A percentile compares a stretch with the other conserved stretches of the same genome.
These are phyloP conservation scores for Sporisorium reilianum DNA, from an alignment of 1,284 basidiomycete species.

Conservation along the genomic window DNA sequence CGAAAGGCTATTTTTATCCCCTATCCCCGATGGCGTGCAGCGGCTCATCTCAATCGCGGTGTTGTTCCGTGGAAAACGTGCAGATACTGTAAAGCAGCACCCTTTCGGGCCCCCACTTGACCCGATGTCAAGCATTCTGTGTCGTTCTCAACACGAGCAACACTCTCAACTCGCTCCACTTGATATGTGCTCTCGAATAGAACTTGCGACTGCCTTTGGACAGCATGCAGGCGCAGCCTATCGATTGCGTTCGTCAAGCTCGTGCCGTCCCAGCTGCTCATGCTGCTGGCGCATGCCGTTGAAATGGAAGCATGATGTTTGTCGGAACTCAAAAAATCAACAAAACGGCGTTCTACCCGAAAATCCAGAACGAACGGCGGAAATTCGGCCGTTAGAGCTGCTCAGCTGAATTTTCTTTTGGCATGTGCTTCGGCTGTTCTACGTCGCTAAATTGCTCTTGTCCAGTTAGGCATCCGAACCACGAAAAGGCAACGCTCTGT, in stretches of 20 bases:
- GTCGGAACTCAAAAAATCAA: background rate
- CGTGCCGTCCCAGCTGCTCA: too few species aligned
- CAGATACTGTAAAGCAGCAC: too few species aligned
- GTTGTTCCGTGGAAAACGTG: background rate
- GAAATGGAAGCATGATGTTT: too few species aligned
- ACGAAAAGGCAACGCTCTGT: background rate
- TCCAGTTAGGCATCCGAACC: background rate
- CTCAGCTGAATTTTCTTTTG: background rate
- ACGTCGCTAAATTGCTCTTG: background rate
- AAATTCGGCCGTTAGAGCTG: background rate
- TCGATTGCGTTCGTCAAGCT: too few species aligned
- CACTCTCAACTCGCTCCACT: too few species aligned
- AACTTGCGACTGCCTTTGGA: too few species aligned
- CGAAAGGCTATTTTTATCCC: background rate
- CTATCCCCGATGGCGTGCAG: conserved; percentile 1
- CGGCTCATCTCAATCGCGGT: background rate
- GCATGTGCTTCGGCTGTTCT: background rate
- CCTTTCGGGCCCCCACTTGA: background rate
- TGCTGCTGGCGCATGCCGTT: too few species aligned
- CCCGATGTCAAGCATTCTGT: too few species aligned
- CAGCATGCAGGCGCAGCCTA: too few species aligned
- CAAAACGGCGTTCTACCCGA: background rate
- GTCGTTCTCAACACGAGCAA: background rate
- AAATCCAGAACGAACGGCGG: background rate
- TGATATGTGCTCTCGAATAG: too few species aligned